Evolutionary conservation across 2,329 filamentous ascomycete genomes (phyloP), one percentile per base, ranked within the genome.

Genomic region (Beauveria rudraprayagi): DNA sequence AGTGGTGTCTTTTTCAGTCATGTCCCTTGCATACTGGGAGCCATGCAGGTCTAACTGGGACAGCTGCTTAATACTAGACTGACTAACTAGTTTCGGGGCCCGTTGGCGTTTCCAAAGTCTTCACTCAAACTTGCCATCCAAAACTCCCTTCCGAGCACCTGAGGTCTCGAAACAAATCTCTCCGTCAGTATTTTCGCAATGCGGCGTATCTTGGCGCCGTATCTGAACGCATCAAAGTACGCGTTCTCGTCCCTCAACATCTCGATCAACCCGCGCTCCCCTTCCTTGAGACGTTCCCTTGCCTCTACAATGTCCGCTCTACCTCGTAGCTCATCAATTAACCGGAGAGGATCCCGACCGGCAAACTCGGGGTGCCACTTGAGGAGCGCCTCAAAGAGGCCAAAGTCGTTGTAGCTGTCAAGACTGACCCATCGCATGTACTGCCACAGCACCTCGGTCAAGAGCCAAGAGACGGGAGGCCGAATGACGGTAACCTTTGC

Each of bases 381-480:
- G 26, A 56, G 44, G 17, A 56, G 41, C 17, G n/a, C 53, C n/a
- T 22, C 26, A 34, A 56, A 56, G 53, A 44, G 53, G 24, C 11
- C 40, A n/a, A 14, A 56, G 40, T 56, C 53, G n/a, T 44, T 9
- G 40, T 28, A 9, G 26, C n/a, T 46, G 53, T 56, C 53, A 9
- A 56, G 53, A n/a, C 30, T n/a, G 17, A 34, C 26, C 53, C 53
- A 56, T 14, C 53, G 53, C 53, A 44, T n/a, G 40, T 44, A 56
- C n/a, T 46, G 53, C 53, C 53, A 56, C 53, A 44, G 40, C 53
- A 56, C 24, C 11, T 56, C 53, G 40, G 40, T 56, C 26, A 46
- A 10, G 26, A 46, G 19, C 17, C 17, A 22, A 17, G 40, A 22
- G 16, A 22, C 30, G 3, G 10, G 22, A 7, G 53, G 41, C 1